Evolutionary conservation across 768 basidiomycete species (phyloP).

Genomic region (Galerina marginata): DNA sequence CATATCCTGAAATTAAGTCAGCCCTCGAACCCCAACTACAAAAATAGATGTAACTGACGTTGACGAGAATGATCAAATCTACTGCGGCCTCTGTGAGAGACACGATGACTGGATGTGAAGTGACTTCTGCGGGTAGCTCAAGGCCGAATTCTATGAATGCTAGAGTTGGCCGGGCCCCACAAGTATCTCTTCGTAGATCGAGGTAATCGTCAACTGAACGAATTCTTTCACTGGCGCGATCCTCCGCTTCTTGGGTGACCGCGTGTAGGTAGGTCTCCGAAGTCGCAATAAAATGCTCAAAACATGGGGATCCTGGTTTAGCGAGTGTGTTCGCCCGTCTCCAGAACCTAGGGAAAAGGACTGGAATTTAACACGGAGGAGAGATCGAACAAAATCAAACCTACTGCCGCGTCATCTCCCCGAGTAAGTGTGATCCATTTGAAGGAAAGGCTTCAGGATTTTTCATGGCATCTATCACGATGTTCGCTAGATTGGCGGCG

Average conservation of each 20-base stretch:
- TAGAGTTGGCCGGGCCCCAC: conserved; percentile 56
- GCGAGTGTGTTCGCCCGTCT: conserved; percentile 17
- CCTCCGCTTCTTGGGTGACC: conserved; percentile 47
- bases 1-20: conserved; percentile 35
- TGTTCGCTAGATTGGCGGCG: conserved; percentile 35
- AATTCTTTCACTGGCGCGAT: conserved; percentile 40
- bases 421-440: conserved; percentile 30
- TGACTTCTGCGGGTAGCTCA: conserved; percentile 58
- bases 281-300: conserved; percentile 36
- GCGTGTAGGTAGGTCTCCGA: conserved; percentile 48
- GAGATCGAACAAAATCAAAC: background rate
- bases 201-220: conserved; percentile 61
- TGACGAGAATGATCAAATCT: conserved; percentile 49
- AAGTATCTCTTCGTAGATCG: conserved; percentile 56
- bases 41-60: conserved; percentile 25
- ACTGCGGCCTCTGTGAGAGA: conserved; percentile 52
- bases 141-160: conserved; percentile 61
- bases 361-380: background rate
- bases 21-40: background rate
- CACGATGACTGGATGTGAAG: conserved; percentile 53
- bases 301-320: conserved; percentile 21
- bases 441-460: conserved; percentile 38
- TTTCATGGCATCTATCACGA: conserved; percentile 45
- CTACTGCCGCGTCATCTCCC: conserved; percentile 46
- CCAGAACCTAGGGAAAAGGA: conserved; percentile 25